Percentiles rank a stretch among this genome's conserved stretches.
Conservation (phyloP, 192 early-diverging fungal genomes). For the Umbelopsis sp. region DNA sequence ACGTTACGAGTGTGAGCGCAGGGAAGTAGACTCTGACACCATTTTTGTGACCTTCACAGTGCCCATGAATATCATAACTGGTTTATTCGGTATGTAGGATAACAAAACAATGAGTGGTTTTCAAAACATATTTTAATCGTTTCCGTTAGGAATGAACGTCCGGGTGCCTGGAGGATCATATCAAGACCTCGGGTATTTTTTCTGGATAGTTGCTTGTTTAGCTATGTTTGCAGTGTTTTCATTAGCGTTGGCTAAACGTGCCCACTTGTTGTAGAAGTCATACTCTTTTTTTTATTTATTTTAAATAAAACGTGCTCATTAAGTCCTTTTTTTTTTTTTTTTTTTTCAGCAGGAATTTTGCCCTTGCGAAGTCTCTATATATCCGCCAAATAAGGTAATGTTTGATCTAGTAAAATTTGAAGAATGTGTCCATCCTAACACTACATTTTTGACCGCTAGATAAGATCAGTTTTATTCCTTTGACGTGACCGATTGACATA, state of each 20-base stretch:
- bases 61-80: slow-evolving; percentile 88
- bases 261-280: slow-evolving; percentile 1
- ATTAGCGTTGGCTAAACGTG: slow-evolving; percentile 25
- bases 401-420: neutral
- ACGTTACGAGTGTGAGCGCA: slow-evolving; percentile 15
- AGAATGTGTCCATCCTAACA: neutral
- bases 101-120: slow-evolving; percentile 36
- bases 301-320: slow-evolving; percentile 2
- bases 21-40: neutral
- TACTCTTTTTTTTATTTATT: slow-evolving; percentile 6
- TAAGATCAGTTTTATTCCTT: neutral
- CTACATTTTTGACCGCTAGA: no score
- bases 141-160: slow-evolving; percentile 58
- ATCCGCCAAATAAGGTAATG: neutral
- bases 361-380: neutral
- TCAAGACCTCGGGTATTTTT: slow-evolving; percentile 51
- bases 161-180: slow-evolving; percentile 61
- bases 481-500: neutral
- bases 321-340: neutral
- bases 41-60: slow-evolving; percentile 20
- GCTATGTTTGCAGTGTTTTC: slow-evolving; percentile 19
- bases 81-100: slow-evolving; percentile 36
- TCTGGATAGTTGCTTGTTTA: slow-evolving; percentile 52
- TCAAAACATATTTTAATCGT: slow-evolving; percentile 27
- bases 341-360: neutral